Base-by-base conservation (phyloP, 2,329 filamentous ascomycete species). In the Massarina eburnea region DNA sequence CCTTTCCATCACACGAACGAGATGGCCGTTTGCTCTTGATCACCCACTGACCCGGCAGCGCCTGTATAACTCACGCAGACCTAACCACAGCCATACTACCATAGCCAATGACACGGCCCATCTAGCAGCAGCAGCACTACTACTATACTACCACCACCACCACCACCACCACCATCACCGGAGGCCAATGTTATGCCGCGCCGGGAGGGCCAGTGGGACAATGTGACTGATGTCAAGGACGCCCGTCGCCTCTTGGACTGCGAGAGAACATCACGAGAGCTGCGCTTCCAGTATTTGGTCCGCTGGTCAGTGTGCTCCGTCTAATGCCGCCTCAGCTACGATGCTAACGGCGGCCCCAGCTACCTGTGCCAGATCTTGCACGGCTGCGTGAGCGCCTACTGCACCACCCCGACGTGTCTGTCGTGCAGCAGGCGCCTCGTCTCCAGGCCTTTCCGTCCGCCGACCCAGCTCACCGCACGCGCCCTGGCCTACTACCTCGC, bases 321-420 rank as follows among this genome's bases (percentile, higher is more conserved):
- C 52, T 41, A 24, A 36, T 17, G 27, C 27, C 27, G 8, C 46
- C 39, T 48, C 45, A 40, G 30, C 29, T 24, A 40, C 20, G 24
- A 38, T 33, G 39, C 48, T 54, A 32, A 52, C 20, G 12, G n/a
- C 20, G 12, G n/a, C 9, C n/a, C 19, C 52, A 92, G 88, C 59
- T 95, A 88, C 64, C 83, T 91, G 39, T 76, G 81, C 26, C 91
- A 96, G 71, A 81, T 96, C n/a, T 82, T 90, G 45, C 80, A 88
- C 54, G 91, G 91, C 52, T 96, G 91, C 66, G 82, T 82, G 51
- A 81, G 80, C 53, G 73, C 78, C 42, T 75, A 78, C 41, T 96
- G 91, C 71, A 77, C 76, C 27, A 92, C 84, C 1, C 73, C 89
- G 12, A 92, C 89, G 12, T 96, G 91, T 72, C 86, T 92, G 62